Evolutionary conservation across 1,139 yeast genomes (phyloP).

Genomic region (Chernovozyma sophiae-reginae): DNA sequence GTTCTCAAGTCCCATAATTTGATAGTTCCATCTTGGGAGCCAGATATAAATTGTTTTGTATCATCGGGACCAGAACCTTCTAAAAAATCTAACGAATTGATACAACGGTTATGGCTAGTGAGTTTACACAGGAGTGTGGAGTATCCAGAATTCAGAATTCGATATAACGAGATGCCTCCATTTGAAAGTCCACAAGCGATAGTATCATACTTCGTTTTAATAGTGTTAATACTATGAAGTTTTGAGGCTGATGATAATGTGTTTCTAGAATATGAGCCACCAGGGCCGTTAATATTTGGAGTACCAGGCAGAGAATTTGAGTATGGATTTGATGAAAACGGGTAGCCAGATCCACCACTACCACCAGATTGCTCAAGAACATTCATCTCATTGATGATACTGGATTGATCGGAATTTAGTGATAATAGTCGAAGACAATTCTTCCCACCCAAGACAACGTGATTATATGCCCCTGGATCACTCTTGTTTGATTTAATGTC

Average conservation of each 20-base stretch:
- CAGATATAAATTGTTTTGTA: constrained; percentile 65
- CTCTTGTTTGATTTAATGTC: constrained; percentile 12
- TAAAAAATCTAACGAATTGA: constrained; percentile 72
- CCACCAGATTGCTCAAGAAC: constrained; percentile 34
- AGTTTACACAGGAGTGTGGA: constrained; percentile 43
- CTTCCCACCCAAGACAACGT: constrained; percentile 57
- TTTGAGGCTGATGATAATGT: constrained; percentile 43
- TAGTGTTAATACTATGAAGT: constrained; percentile 39
- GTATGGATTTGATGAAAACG: neutral
- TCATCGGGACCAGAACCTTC: constrained; percentile 25
- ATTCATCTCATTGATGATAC: constrained; percentile 37
- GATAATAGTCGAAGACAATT: constrained; percentile 50
- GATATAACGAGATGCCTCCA: constrained; percentile 34
- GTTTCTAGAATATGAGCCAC: constrained; percentile 38
- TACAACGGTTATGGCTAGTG: constrained; percentile 74
- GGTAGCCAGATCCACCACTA: neutral
- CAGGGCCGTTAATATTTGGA: constrained; percentile 32
- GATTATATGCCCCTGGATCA: constrained; percentile 16
- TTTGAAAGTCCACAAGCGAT: constrained; percentile 43
- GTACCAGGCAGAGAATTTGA: neutral
- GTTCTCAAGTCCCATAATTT: constrained; percentile 84
- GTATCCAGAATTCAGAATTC: constrained; percentile 32
- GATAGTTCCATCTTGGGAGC: constrained; percentile 87
- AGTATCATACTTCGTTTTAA: constrained; percentile 30
- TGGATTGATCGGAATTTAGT: constrained; percentile 37